Evolutionary conservation across 495 filamentous ascomycete species (phyloP).

Genomic region (Geoglossum glabrum): DNA sequence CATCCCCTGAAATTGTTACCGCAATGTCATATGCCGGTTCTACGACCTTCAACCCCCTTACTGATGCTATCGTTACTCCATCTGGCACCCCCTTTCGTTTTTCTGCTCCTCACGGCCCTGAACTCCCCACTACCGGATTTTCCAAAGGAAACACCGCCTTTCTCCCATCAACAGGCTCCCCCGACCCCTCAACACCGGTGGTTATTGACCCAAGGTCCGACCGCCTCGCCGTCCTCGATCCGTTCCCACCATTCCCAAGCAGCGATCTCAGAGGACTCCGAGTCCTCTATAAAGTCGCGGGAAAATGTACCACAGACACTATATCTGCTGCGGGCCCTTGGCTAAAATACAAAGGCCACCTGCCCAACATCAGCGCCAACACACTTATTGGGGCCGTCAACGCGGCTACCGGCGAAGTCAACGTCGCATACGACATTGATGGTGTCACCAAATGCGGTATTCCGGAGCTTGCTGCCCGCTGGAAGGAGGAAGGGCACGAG

Average conservation of each 20-base stretch:
- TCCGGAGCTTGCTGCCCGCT: conserved; percentile 65
- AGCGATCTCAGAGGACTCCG: conserved; percentile 50
- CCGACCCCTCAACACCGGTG: conserved; percentile 43
- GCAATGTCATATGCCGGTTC: conserved; percentile 82
- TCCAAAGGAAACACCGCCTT: conserved; percentile 58
- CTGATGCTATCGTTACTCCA: conserved; percentile 65
- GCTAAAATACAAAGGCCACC: conserved; percentile 97
- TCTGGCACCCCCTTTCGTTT: conserved; percentile 71
- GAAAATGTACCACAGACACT: conserved; percentile 96
- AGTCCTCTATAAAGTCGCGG: conserved; percentile 85
- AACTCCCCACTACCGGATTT: conserved; percentile 63
- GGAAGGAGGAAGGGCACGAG: conserved; percentile 46
- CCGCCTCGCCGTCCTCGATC: conserved; percentile 77
- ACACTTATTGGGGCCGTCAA: conserved; percentile 89
- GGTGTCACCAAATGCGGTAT: conserved; percentile 40
- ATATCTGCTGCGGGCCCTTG: conserved; percentile 94
- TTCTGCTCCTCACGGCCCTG: conserved; percentile 52
- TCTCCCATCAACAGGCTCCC: conserved; percentile 45
- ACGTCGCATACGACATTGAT: conserved; percentile 68
- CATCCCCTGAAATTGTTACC: conserved; percentile 88
- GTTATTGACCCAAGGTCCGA: conserved; percentile 66
- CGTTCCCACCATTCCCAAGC: conserved; percentile 67
- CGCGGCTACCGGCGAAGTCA: conserved; percentile 77
- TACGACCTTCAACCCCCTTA: conserved; percentile 93
- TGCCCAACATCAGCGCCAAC: conserved; percentile 92